Conservation (phyloP, 1,284 basidiomycete genomes). For the Irpex sp. region DNA sequence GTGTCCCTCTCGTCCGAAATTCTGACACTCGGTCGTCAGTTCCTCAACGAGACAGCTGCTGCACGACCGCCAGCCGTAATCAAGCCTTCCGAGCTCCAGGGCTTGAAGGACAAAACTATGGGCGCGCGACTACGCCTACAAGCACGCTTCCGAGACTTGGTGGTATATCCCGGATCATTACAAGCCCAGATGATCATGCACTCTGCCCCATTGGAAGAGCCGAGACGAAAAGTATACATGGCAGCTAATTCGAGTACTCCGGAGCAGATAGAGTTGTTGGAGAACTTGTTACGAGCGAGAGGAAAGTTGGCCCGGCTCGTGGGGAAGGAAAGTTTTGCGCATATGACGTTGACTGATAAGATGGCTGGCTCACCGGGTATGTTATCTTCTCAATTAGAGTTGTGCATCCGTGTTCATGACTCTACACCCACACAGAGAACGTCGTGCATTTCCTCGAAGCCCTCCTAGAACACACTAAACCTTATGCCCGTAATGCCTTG, state of each 20-base stretch:
- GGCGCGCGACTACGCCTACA: conserved; percentile 66
- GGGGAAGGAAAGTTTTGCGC: conserved; percentile 79
- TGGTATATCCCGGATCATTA: conserved; percentile 79
- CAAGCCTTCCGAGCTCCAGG: conserved; percentile 60
- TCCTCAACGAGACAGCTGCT: conserved; percentile 65
- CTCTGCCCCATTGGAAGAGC: conserved; percentile 79
- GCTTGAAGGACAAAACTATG: conserved; percentile 68
- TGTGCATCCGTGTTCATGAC: not conserved
- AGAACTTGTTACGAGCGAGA: conserved; percentile 71
- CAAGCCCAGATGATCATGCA: conserved; percentile 93
- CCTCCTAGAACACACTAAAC: conserved; percentile 72
- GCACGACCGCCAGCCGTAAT: conserved; percentile 65
- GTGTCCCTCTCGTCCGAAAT: conserved; percentile 92
- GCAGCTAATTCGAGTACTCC: conserved; percentile 69
- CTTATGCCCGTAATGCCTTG: conserved; percentile 72
- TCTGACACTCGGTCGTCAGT: conserved; percentile 83
- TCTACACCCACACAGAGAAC: conserved; percentile 53
- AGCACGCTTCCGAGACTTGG: conserved; percentile 67
- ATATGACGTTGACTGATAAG: conserved; percentile 86
- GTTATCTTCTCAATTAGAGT: conserved; percentile 15
- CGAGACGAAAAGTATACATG: conserved; percentile 76
- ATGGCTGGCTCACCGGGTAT: conserved; percentile 89
- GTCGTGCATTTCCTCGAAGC: conserved; percentile 82
- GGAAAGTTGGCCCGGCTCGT: conserved; percentile 80
- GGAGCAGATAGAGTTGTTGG: conserved; percentile 70